Evolutionary conservation across 2,329 filamentous ascomycete genomes (phyloP), one percentile per base, ranked within the genome.

Genomic region (Aschersonia sp.): DNA sequence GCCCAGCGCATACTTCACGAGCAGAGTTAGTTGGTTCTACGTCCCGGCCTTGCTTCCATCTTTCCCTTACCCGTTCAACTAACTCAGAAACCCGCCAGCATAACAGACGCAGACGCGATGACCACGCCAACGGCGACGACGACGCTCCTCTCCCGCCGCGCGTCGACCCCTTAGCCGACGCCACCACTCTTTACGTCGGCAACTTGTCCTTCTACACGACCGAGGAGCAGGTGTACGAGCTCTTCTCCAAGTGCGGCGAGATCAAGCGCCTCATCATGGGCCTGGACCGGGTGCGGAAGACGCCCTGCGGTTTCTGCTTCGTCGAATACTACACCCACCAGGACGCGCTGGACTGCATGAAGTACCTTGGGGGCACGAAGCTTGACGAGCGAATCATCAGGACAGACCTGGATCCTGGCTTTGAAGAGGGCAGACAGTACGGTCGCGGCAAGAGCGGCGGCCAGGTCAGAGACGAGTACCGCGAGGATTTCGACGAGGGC

Each of bases 141-240:
- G 43, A 69, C 10, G 55, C 52, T 5, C 54, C 59, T 30, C 68
- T 77, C 43, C 82, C 87, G 51, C 61, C 61, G 5, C 51, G 55
- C 4, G 59, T 52, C 47, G 88, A 95, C 55, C 87, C 88, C 52
- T 73, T 98, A 51, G 84, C 79, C 54, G 75, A 92, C 63, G 89
- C 92, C 41, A 89, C 91, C 6, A 98, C 92, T 0, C 85, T 98
- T 62, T 98, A 98, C 61, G 91, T 98, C 44, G 92, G 92, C 59
- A 98, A 98, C 65, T 74, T 98, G 78, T 94, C 89, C 41, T 96
- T 96, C 71, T 96, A 95, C 74, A 98, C 92, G 30, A 98, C 92
- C 49, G 92, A 98, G 65, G 92, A 98, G 69, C 92, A 98, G 65
- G 95, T 98, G 51, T 91, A 97, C 66, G 91, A 97, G 67, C 80